Conservation (phyloP, 163 green algal species). For the Scenedesmus sp. region DNA sequence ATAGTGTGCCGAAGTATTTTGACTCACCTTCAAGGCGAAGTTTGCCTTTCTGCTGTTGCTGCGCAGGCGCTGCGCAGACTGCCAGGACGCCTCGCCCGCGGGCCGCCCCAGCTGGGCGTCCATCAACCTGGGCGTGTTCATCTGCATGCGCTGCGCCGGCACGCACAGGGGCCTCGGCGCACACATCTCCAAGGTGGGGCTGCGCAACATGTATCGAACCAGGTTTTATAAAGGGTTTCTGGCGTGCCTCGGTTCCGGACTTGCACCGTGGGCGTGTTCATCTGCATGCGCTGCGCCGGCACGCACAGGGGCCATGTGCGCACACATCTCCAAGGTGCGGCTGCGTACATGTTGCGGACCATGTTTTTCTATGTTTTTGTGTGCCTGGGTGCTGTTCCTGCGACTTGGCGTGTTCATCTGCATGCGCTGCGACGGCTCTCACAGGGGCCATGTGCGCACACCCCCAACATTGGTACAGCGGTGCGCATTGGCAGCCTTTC, state of each 20-base stretch:
- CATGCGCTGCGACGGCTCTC: constrained; percentile 92
- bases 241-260: no score
- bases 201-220: no score
- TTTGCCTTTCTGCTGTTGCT: constrained; percentile 5
- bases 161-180: constrained; percentile 90
- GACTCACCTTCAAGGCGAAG: no score
- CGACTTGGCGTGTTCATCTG: no score
- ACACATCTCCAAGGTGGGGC: constrained; percentile 91
- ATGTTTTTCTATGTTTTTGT: no score
- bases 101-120: constrained; percentile 87
- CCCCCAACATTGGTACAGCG: constrained; percentile 92
- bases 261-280: constrained; percentile 73
- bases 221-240: no score
- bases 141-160: constrained; percentile 96
- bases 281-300: constrained; percentile 96
- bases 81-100: constrained; percentile 64
- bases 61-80: constrained; percentile 84
- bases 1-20: no score
- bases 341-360: no score
- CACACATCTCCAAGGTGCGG: constrained; percentile 95
- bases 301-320: constrained; percentile 88
- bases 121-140: constrained; percentile 88
- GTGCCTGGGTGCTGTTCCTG: no score
- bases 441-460: constrained; percentile 89
- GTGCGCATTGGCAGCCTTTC: no score